phyloP scores from a whole-genome alignment of 306 rosid genomes.

The Myrica gale region DNA sequence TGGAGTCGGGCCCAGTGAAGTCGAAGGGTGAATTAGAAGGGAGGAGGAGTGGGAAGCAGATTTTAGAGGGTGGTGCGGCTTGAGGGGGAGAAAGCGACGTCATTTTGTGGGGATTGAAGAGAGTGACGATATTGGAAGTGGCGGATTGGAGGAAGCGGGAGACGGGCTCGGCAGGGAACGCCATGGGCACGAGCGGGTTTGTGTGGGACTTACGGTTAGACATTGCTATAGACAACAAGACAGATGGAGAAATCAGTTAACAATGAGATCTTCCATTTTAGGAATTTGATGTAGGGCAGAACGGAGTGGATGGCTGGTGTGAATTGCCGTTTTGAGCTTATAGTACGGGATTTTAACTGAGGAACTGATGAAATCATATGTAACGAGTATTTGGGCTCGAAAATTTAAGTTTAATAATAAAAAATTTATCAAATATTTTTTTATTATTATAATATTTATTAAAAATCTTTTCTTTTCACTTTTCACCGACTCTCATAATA shows the following conservation, averaged over 20 bases:
- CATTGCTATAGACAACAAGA: not conserved
- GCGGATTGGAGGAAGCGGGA: constrained; percentile 56
- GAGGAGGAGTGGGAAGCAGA: constrained; percentile 51
- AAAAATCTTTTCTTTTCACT: no score
- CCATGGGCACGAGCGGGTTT: constrained; percentile 2
- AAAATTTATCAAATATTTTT: no score
- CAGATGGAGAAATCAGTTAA: not conserved
- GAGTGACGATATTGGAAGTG: constrained; percentile 52
- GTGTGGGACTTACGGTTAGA: not conserved
- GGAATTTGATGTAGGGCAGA: no score
- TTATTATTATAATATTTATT: no score
- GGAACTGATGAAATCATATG: no score
- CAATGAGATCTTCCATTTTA: no score
- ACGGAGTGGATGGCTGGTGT: no score
- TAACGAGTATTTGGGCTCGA: no score
- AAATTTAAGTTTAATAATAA: no score
- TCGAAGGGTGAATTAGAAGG: constrained; percentile 29
- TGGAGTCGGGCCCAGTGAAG: constrained; percentile 37
- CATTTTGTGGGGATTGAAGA: constrained; percentile 39
- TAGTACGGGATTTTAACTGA: no score
- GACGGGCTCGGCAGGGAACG: constrained; percentile 33
- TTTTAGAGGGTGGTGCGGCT: constrained; percentile 8
- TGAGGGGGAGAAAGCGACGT: constrained; percentile 25
- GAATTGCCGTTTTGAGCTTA: no score
- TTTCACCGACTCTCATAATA: no score